Conservation (phyloP, 495 filamentous ascomycete species). For the Xylaria cubensis region DNA sequence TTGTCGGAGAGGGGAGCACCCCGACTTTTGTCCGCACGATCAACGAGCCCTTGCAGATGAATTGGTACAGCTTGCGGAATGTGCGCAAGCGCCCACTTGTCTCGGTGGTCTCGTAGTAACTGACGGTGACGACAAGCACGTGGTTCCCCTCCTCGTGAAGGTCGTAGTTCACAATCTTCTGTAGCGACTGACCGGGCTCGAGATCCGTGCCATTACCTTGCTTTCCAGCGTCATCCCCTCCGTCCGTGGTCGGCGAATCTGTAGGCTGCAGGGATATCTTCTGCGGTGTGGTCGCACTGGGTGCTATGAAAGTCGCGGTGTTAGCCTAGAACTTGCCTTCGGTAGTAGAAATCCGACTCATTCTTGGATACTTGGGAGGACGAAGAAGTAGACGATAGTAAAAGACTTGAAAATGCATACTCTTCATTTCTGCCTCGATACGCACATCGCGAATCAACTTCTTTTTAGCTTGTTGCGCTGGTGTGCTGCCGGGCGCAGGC, state of each 20-base stretch:
- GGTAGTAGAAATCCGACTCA: neutral
- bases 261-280: slow-evolving; percentile 37
- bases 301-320: slow-evolving; percentile 46
- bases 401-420: slow-evolving; percentile 3
- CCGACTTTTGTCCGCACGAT: slow-evolving; percentile 89
- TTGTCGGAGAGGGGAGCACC: slow-evolving; percentile 49
- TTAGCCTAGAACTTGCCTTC: neutral
- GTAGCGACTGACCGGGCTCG: slow-evolving; percentile 71
- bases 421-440: slow-evolving; percentile 94
- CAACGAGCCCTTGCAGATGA: slow-evolving; percentile 86
- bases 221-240: slow-evolving; percentile 16
- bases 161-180: slow-evolving; percentile 84
- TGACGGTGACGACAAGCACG: slow-evolving; percentile 91
- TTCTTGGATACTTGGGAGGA: neutral
- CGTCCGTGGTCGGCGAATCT: slow-evolving; percentile 29
- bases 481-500: slow-evolving; percentile 2
- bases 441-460: slow-evolving; percentile 74
- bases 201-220: slow-evolving; percentile 58
- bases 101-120: slow-evolving; percentile 75
- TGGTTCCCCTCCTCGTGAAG: slow-evolving; percentile 94
- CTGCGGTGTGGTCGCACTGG: slow-evolving; percentile 48
- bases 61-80: slow-evolving; percentile 96
- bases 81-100: slow-evolving; percentile 77
- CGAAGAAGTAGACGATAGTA: neutral
- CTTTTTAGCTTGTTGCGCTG: slow-evolving; percentile 37